Evolutionary conservation across 768 basidiomycete genomes (phyloP).

Genomic region (Ramaria sp.): DNA sequence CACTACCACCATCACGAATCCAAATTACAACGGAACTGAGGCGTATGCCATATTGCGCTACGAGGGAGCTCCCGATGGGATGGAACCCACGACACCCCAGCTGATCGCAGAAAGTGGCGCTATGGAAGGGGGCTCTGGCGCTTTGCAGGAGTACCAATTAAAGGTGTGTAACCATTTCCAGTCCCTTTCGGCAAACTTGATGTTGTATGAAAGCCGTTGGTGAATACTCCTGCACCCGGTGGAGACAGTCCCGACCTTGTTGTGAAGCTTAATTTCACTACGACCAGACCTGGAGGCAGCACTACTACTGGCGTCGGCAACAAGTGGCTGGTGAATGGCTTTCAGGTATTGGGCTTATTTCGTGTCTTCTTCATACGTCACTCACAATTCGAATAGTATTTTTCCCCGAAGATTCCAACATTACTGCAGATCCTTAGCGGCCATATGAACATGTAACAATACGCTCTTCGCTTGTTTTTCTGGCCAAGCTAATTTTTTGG

Average conservation of each 20-base stretch:
- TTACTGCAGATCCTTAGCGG: slow-evolving; percentile 13
- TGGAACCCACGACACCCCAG: slow-evolving; percentile 23
- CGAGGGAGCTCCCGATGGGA: slow-evolving; percentile 22
- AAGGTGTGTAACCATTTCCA: neutral
- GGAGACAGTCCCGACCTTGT: neutral
- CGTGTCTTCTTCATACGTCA: neutral
- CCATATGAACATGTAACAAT: neutral
- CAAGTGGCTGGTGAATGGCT: slow-evolving; percentile 7
- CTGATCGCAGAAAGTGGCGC: neutral
- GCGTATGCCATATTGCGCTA: slow-evolving; percentile 37
- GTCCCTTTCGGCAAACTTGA: neutral
- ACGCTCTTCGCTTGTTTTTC: neutral
- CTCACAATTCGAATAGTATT: slow-evolving; percentile 1
- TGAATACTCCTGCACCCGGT: neutral
- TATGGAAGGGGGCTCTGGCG: neutral
- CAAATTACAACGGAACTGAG: slow-evolving; percentile 15
- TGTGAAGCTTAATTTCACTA: slow-evolving; percentile 9
- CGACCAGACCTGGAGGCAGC: slow-evolving; percentile 8
- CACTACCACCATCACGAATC: slow-evolving; percentile 1
- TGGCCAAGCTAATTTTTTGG: neutral
- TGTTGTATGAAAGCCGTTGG: slow-evolving; percentile 3
- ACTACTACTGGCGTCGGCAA: slow-evolving; percentile 1
- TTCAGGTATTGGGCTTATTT: neutral
- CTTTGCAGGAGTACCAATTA: slow-evolving; percentile 2
- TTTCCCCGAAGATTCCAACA: slow-evolving; percentile 13